Base-by-base conservation (phyloP, 345 rosid species). In the Stellera chamaejasme region DNA sequence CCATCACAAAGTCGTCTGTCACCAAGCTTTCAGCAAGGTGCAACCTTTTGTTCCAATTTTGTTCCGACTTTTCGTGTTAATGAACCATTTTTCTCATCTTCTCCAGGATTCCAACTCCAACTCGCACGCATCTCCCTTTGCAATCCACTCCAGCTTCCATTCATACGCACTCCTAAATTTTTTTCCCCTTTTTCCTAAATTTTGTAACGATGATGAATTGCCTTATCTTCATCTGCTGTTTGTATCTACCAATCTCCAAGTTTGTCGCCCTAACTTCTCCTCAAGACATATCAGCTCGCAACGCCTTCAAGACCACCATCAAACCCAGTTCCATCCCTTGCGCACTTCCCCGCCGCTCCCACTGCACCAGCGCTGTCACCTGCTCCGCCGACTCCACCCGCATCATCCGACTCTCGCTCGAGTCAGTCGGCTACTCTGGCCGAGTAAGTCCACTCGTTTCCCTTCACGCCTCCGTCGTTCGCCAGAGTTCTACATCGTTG, bases 371-470 rank as follows among this genome's bases (percentile, higher is more conserved):
- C 27, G 88, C 82, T 45, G 15, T 86, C 54, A 71, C 72, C 27
- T 86, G 90, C 62, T 81, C 83, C 0, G 8, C 77, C 13, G 90
- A 79, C 78, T 66, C 82, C 2, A 67, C 82, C 43, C 76, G 82
- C 2, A 71, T 81, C 69, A 77, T 77, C 14, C 76, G 79, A 60
- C 75, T 92, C 72, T 82, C 95, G 47, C 87, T n/a, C 13, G 96
- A 4, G 82, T 73, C 13, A 87, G n/a, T n/a, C n/a, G n/a, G n/a
- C n/a, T 92, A 92, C 74, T 76, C 93, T n/a, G n/a, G 96, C 57
- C 79, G 47, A 45, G 84, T 92, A 67, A 77, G 75, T 28, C 93
- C 96, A 0, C 73, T 83, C 55, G 28, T 88, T 44, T 85, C 95
- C 46, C 47, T 58, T 0, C 96, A 88, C 66, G 68, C 86, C 15